A percentile compares a stretch with the other conserved stretches of the same genome.
Evolutionary conservation across 2,329 filamentous ascomycete species (phyloP).

Genomic region (Penicillium sp.): DNA sequence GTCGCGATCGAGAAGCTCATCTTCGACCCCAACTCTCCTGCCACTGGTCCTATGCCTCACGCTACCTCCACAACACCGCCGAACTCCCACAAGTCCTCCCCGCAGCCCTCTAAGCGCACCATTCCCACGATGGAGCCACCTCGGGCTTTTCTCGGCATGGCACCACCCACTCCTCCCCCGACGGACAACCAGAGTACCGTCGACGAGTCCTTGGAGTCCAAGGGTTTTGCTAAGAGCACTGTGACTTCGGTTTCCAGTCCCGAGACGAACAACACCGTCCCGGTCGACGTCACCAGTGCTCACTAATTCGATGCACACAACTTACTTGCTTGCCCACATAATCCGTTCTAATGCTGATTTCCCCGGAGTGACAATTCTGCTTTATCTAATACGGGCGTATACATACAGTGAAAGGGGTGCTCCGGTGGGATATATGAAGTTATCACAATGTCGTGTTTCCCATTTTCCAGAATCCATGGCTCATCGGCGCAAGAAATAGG

Average conservation of each 20-base stretch:
- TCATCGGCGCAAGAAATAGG: conserved; percentile 30
- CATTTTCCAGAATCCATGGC: conserved; percentile 27
- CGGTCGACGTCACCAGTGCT: conserved; percentile 26
- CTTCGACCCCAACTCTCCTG: conserved; percentile 29
- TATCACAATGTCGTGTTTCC: conserved; percentile 24
- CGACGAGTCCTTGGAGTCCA: conserved; percentile 41
- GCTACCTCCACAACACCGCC: conserved; percentile 37
- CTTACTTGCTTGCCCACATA: conserved; percentile 23
- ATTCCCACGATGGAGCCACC: conserved; percentile 35
- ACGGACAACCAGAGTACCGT: conserved; percentile 63
- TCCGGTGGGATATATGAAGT: conserved; percentile 31
- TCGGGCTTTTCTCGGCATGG: conserved; percentile 49
- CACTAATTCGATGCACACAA: conserved; percentile 28
- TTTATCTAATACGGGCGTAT: conserved; percentile 36
- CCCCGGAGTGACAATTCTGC: conserved; percentile 15
- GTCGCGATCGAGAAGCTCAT: conserved; percentile 59
- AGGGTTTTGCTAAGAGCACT: conserved; percentile 33
- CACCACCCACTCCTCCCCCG: conserved; percentile 63
- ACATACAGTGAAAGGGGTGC: conserved; percentile 34
- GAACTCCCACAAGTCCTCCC: conserved; percentile 39
- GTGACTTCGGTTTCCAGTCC: conserved; percentile 32
- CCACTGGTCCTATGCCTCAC: conserved; percentile 25
- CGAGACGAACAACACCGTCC: conserved; percentile 26
- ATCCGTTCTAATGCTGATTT: conserved; percentile 22
- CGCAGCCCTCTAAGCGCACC: conserved; percentile 33